Evolutionary conservation across 345 rosid genomes (phyloP), one percentile per base, ranked within the genome.

Genomic region (Citrus inodora): DNA sequence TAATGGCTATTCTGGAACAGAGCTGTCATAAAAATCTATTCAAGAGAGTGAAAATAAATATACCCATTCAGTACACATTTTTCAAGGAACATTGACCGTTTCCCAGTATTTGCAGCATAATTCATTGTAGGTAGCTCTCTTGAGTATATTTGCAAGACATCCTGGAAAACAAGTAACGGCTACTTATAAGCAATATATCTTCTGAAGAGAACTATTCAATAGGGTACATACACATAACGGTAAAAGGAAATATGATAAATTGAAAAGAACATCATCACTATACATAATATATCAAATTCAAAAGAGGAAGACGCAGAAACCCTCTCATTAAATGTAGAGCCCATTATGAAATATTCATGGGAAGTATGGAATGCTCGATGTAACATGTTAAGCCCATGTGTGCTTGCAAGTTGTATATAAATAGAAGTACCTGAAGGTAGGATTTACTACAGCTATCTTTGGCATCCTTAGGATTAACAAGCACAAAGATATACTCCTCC

Each of bases 71-170:
- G 85, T 77, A 91, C 81, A 11, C 95, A 91, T 90, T 82, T 88
- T 71, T 90, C 87, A 13, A 93, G 90, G 71, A 93, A 93, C 66
- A 67, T 81, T 46, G 97, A 93, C 67, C 86, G 87, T 74, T 93
- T 91, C 80, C 97, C 91, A 25, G 95, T 93, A 77, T 91, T 88
- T 70, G 97, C 94, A 78, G 92, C 93, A 84, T 80, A 91, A 35
- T 79, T 91, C 94, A 93, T 90, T 75, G 87, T 67, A 25, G 97
- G 97, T n/a, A 93, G 79, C 80, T 93, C 95, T 73, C 80, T 81
- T 13, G 80, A 78, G 84, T 93, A 93, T 75, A 93, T 78, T 73
- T 77, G 81, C 53, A 90, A 69, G 46, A 87, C 89, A 69, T 88
- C 86, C 97, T 93, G 77, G 35, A 77, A 40, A 40, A 83, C 27